A percentile compares a stretch with the other conserved stretches of the same genome.
phyloP scores from a whole-genome alignment of 768 basidiomycete species.

The Pulveroboletus sp. region DNA sequence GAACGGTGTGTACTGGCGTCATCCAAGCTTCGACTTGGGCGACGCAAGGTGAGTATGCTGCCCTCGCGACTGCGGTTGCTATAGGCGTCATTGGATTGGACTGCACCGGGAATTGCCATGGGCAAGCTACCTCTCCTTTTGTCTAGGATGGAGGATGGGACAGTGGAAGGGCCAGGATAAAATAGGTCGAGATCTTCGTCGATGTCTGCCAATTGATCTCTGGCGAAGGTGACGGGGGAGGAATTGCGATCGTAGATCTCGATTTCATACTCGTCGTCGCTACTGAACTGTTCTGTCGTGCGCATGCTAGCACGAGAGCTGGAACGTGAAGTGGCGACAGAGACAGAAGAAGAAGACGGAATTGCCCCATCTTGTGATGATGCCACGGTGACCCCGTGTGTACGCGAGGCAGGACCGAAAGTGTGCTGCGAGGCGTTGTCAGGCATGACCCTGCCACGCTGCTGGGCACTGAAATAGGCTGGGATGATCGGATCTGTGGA shows the following conservation, averaged over 20 bases:
- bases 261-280: slow-evolving; percentile 47
- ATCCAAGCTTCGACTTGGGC: slow-evolving; percentile 59
- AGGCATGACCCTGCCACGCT: slow-evolving; percentile 25
- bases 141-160: slow-evolving; percentile 18
- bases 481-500: slow-evolving; percentile 29
- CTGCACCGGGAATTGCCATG: slow-evolving; percentile 50
- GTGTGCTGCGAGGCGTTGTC: slow-evolving; percentile 49
- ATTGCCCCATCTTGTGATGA: slow-evolving; percentile 25
- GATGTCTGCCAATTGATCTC: slow-evolving; percentile 38
- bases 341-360: slow-evolving; percentile 43
- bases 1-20: slow-evolving; percentile 32
- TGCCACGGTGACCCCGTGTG: slow-evolving; percentile 19
- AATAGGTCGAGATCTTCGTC: slow-evolving; percentile 29
- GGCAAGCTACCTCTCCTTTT: slow-evolving; percentile 54
- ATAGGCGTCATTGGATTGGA: slow-evolving; percentile 17
- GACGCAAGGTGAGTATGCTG: slow-evolving; percentile 54
- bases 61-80: slow-evolving; percentile 50
- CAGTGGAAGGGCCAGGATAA: slow-evolving; percentile 23
- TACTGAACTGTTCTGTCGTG: slow-evolving; percentile 39
- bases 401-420: slow-evolving; percentile 42
- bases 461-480: slow-evolving; percentile 17
- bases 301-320: slow-evolving; percentile 33
- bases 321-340: slow-evolving; percentile 36
- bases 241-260: slow-evolving; percentile 36
- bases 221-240: slow-evolving; percentile 37